Percentiles rank a stretch among this genome's conserved stretches.
phyloP scores from a whole-genome alignment of 1,284 basidiomycete genomes.

The Wallemia ichthyophaga region DNA sequence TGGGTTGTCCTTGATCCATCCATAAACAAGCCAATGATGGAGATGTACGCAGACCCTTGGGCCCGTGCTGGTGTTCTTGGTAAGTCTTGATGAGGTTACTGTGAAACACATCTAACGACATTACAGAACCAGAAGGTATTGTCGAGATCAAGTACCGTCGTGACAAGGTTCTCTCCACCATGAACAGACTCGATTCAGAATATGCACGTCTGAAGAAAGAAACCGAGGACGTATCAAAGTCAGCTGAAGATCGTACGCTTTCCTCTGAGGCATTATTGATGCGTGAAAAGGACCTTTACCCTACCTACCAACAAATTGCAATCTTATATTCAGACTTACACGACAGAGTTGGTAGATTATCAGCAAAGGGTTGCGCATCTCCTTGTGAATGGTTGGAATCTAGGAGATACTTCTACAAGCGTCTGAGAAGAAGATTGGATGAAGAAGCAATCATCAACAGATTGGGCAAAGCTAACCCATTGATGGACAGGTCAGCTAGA shows the following conservation, averaged over 20 bases:
- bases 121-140: constrained; percentile 67
- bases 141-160: constrained; percentile 58
- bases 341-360: constrained; percentile 67
- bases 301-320: constrained; percentile 79
- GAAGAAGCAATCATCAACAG: constrained; percentile 14
- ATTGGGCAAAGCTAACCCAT: constrained; percentile 12
- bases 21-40: constrained; percentile 86
- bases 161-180: constrained; percentile 62
- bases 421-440: constrained; percentile 31
- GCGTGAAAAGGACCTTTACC: constrained; percentile 54
- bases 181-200: constrained; percentile 69
- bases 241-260: constrained; percentile 37
- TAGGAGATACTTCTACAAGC: constrained; percentile 85
- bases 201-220: constrained; percentile 56
- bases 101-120: constrained; percentile 1
- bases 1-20: constrained; percentile 98
- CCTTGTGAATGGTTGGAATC: constrained; percentile 60
- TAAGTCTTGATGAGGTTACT: constrained; percentile 5
- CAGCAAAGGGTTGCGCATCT: constrained; percentile 79
- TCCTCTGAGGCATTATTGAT: constrained; percentile 36
- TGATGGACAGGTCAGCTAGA: constrained; percentile 11
- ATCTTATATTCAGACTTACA: constrained; percentile 88
- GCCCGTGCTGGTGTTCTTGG: constrained; percentile 74
- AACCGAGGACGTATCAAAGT: constrained; percentile 39
- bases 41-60: constrained; percentile 93